Evolutionary conservation across 306 rosid species (phyloP), one percentile per base, ranked within the genome.

Genomic region (Castanea crenata): DNA sequence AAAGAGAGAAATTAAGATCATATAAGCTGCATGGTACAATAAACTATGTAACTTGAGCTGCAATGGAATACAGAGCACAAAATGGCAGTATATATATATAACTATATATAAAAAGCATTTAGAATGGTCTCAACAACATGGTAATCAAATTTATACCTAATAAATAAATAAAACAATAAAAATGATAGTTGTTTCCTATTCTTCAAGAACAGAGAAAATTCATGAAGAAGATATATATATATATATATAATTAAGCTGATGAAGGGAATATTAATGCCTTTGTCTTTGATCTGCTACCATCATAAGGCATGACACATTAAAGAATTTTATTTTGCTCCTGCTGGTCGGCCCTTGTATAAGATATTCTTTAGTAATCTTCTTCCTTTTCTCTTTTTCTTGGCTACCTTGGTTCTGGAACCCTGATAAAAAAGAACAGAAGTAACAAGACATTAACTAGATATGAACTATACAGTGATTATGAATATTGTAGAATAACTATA

Each of bases 371-470:
- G 46, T 41, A 85, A 25, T 64, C 85, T 75, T 21, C 73, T 34
- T 69, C 80, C 83, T 59, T 55, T 77, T 44, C 90, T 64, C 5
- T 71, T 87, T 64, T 76, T 88, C 81, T 78, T 86, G 65, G 16
- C 68, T 15, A 6, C 5, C 10, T 59, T 27, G 34, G 0, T 27
- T 52, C 41, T 64, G 29, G 0, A 15, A 20, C 59, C 90, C 84
- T 86, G 78, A 12, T 38, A 21, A 49, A 77, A 20, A 32, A 56
- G 14, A 6, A 46, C 4, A 14, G 38, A 34, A 46, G 31, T 8
- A 11, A 41, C 9, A 70, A 20, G 16, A 0, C 54, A 3, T 3
- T 49, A 3, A 49, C 16, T 3, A 49, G 16, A 49, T 11, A 49
- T 3, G 15, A 10, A 12, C 46, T 8, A 49, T 49, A 49, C 16